These are phyloP conservation scores for Diaporthe capsici DNA, from an alignment of 2,329 filamentous ascomycete genomes.

Conservation along the genomic window DNA sequence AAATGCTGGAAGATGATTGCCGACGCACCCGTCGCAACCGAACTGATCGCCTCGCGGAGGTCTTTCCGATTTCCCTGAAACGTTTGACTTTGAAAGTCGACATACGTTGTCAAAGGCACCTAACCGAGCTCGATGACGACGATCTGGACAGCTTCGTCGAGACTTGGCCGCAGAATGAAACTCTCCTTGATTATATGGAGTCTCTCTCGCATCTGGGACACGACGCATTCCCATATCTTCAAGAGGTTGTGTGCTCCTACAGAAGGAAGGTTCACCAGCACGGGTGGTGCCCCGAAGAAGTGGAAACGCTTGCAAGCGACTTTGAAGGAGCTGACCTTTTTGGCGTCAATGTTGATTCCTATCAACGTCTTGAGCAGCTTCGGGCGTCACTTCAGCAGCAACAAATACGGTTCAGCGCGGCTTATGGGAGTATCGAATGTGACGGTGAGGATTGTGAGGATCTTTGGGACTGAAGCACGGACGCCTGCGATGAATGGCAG, in stretches of 20 bases:
- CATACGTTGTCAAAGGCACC: no score
- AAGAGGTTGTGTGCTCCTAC: background rate
- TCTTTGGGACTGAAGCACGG: no score
- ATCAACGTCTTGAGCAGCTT: background rate
- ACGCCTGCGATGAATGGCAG: no score
- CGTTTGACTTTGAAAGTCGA: background rate
- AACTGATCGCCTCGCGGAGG: background rate
- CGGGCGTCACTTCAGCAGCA: background rate
- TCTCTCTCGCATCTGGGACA: background rate
- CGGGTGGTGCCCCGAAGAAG: background rate
- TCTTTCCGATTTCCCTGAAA: background rate
- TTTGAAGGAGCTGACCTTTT: background rate
- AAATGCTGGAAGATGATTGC: background rate
- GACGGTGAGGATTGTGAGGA: no score
- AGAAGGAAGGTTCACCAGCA: background rate
- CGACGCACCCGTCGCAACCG: accelerated
- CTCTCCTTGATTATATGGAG: background rate
- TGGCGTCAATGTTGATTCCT: accelerated
- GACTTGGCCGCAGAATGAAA: background rate
- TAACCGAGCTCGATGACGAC: no score
- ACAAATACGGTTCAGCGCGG: background rate
- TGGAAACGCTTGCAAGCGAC: accelerated
- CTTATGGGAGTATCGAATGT: background rate
- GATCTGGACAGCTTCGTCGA: no score
- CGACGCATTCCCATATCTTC: background rate